These are phyloP conservation scores for Hypoxylon lienhwacheense DNA, from an alignment of 495 filamentous ascomycete genomes.

Conservation along the genomic window DNA sequence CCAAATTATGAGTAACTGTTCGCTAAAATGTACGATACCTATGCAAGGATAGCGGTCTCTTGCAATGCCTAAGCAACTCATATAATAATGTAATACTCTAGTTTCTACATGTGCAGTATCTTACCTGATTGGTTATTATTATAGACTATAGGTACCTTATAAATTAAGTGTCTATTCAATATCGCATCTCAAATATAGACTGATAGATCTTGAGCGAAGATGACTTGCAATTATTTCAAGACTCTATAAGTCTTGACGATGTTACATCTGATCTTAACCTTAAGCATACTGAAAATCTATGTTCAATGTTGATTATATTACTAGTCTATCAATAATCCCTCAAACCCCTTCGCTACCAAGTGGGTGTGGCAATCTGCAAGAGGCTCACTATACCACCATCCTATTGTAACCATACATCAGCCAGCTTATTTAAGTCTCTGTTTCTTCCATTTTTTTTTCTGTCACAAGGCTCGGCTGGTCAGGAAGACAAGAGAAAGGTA, in stretches of 20 bases:
- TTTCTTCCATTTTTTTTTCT: not conserved
- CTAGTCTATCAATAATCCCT: constrained; percentile 37
- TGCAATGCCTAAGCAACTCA: too few relatives aligned
- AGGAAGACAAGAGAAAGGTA: not conserved
- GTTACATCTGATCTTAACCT: constrained; percentile 1
- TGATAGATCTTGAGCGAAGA: not conserved
- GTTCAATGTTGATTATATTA: constrained; percentile 32
- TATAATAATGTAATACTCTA: too few relatives aligned
- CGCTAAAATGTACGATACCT: too few relatives aligned
- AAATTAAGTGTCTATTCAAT: too few relatives aligned
- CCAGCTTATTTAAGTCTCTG: constrained; percentile 6
- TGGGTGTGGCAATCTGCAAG: constrained; percentile 24
- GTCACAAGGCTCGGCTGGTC: too few relatives aligned
- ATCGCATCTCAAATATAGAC: constrained; percentile 5
- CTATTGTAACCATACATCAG: constrained; percentile 19
- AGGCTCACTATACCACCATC: constrained; percentile 15
- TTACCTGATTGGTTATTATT: too few relatives aligned
- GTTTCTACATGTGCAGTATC: too few relatives aligned
- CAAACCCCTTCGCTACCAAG: constrained; percentile 7
- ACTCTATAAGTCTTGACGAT: not conserved
- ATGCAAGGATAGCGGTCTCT: too few relatives aligned
- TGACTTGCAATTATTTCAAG: not conserved
- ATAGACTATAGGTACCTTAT: too few relatives aligned
- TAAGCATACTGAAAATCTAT: constrained; percentile 11
- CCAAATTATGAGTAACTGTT: too few relatives aligned